Evolutionary conservation across 1,284 basidiomycete species (phyloP).

Genomic region (Neonothopanus nambi): DNA sequence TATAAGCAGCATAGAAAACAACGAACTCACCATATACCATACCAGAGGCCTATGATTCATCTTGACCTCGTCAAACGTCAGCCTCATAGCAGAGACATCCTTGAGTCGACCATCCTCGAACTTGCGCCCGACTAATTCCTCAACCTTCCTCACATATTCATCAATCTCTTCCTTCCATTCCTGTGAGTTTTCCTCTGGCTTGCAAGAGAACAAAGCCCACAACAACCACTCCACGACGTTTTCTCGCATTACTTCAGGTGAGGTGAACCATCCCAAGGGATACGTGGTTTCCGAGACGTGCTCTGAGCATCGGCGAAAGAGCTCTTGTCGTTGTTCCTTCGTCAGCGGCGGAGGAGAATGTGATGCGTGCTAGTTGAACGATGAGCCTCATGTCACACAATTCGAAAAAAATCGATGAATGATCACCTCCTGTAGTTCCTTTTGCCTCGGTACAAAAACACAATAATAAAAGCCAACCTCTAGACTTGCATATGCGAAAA

Average conservation of each 20-base stretch:
- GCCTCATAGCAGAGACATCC: slow-evolving; percentile 45
- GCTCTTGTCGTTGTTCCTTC: slow-evolving; percentile 42
- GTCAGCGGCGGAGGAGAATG: slow-evolving; percentile 41
- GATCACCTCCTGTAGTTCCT: slow-evolving; percentile 46
- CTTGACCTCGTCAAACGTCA: slow-evolving; percentile 55
- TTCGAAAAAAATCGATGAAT: slow-evolving; percentile 1
- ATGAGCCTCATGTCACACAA: slow-evolving; percentile 1
- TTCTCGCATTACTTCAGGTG: slow-evolving; percentile 37
- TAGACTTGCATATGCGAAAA: slow-evolving; percentile 35
- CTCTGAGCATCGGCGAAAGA: slow-evolving; percentile 50
- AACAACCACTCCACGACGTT: slow-evolving; percentile 64
- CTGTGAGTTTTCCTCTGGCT: slow-evolving; percentile 39
- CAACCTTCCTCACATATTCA: slow-evolving; percentile 41
- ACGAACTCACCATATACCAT: slow-evolving; percentile 57
- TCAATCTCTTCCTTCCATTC: slow-evolving; percentile 53
- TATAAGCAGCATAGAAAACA: neutral
- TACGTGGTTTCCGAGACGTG: slow-evolving; percentile 28
- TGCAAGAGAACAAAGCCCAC: slow-evolving; percentile 58
- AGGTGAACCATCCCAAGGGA: slow-evolving; percentile 58
- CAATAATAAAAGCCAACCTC: slow-evolving; percentile 52
- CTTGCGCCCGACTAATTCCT: slow-evolving; percentile 37
- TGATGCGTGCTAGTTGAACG: slow-evolving; percentile 35
- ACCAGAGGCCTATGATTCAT: slow-evolving; percentile 56
- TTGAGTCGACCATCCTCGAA: slow-evolving; percentile 40
- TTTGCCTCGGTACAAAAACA: slow-evolving; percentile 49